Evolutionary conservation across 202 grass and related monocot genomes (phyloP).

Genomic region (Digitaria exilis): DNA sequence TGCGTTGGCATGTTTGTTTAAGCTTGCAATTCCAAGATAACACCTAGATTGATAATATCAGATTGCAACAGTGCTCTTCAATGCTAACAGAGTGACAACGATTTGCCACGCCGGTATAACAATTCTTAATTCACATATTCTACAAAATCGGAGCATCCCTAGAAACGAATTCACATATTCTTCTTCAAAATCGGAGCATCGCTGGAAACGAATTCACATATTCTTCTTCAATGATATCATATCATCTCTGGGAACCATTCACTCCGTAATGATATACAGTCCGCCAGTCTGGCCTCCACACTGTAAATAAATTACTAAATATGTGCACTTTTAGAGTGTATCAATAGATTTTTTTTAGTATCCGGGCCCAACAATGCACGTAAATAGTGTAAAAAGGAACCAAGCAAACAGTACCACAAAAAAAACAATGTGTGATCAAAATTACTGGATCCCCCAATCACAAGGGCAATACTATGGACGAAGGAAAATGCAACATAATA

Average conservation of each 20-base stretch:
- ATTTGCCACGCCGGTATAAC: background rate
- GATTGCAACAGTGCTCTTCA: background rate
- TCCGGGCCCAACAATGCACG: too few species aligned
- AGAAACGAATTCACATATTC: background rate
- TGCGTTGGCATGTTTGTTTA: background rate
- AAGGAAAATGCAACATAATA: slow-evolving; percentile 42
- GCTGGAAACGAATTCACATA: background rate
- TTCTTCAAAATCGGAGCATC: too few species aligned
- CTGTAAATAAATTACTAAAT: background rate
- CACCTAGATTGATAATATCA: background rate
- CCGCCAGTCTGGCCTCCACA: background rate
- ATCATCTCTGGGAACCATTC: background rate
- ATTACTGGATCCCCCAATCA: background rate
- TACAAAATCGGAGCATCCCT: background rate
- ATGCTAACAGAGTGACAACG: background rate
- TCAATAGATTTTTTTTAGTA: background rate
- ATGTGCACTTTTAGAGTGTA: background rate
- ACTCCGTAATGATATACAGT: background rate
- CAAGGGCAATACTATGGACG: slow-evolving; percentile 9
- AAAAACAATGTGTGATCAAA: slow-evolving; percentile 29
- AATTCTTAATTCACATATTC: background rate
- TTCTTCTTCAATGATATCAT: background rate
- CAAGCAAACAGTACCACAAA: slow-evolving; percentile 8
- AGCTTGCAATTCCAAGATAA: background rate
- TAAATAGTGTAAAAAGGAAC: background rate